phyloP scores from a whole-genome alignment of 2,329 filamentous ascomycete genomes.

The Trichoderma breve region DNA sequence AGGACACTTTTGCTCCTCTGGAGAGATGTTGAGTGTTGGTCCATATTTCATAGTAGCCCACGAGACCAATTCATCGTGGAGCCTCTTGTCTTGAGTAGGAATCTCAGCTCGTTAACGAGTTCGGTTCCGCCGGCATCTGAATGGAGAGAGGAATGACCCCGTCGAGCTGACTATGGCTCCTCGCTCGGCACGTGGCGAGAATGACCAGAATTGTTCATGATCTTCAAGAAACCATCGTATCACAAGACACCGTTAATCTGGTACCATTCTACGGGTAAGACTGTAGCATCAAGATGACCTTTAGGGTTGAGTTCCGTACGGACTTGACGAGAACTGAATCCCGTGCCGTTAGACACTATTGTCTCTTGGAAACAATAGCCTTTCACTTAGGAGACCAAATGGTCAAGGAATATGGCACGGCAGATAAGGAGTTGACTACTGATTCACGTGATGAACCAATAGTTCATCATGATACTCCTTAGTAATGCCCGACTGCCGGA shows the following conservation, averaged over 20 bases:
- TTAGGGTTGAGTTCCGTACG: background rate
- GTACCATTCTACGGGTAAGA: background rate
- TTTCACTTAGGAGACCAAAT: background rate
- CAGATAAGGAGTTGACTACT: background rate
- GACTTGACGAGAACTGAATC: background rate
- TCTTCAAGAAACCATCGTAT: background rate
- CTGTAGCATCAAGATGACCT: background rate
- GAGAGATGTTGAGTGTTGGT: background rate
- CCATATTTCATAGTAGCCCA: background rate
- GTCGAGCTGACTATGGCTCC: conserved; percentile 1
- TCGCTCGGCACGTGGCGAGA: conserved; percentile 1
- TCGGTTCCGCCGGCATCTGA: background rate
- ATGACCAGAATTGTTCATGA: background rate
- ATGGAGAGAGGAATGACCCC: background rate
- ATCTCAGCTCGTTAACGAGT: background rate
- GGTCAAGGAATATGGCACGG: background rate
- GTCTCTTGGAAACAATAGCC: background rate
- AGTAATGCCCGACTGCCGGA: background rate
- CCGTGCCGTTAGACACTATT: background rate
- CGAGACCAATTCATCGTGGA: background rate
- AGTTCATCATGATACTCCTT: background rate
- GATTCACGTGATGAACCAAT: background rate
- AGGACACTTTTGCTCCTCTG: background rate
- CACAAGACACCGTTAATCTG: background rate
- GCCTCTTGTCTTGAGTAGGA: background rate